Evolutionary conservation across 2,329 filamentous ascomycete genomes (phyloP), one percentile per base, ranked within the genome.

Genomic region (Sclerotiophoma versabilis): DNA sequence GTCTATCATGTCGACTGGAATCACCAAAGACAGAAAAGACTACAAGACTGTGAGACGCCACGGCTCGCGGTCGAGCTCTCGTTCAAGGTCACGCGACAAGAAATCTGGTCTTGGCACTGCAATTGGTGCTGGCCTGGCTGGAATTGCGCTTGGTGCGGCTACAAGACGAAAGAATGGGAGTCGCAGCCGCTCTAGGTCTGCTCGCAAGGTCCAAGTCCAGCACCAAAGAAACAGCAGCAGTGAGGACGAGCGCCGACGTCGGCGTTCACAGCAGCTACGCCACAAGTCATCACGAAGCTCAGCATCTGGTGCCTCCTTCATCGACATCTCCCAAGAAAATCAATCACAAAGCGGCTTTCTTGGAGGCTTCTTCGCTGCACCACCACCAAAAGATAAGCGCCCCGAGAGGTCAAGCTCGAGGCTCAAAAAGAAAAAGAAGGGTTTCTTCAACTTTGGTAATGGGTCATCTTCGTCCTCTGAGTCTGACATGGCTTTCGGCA

Each of bases 291-390:
- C 72, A 30, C 66, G 70, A 41, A 75, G 72, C 59, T 75, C 73
- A 29, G 53, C 68, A 10, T 68, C 65, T 34, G 82, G 82, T 34
- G 83, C 82, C 14, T 88, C 86, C 1, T 80, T 87, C 50, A 74
- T 90, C 48, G 87, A 91, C 65, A 87, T 91, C 46, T 89, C 88
- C 42, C 81, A 81, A 32, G 77, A 79, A 39, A 79, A 80, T 46
- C 79, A 76, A 54, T 78, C 78, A 6, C 76, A 80, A 49, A 62
- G 68, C 19, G 69, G 69, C 23, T 68, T 76, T 26, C 76, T 78
- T 33, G 80, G 82, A 56, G 84, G 86, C 32, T 80, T 85, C 48
- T 76, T 92, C 50, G 81, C 84, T 14, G 90, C 91, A 67, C 65
- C 70, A 29, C 64, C 71, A 12, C 64, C 66, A 5, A 72, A 73